Conservation (phyloP, 192 early-diverging fungal species). For the Umbelopsis isabellina region DNA sequence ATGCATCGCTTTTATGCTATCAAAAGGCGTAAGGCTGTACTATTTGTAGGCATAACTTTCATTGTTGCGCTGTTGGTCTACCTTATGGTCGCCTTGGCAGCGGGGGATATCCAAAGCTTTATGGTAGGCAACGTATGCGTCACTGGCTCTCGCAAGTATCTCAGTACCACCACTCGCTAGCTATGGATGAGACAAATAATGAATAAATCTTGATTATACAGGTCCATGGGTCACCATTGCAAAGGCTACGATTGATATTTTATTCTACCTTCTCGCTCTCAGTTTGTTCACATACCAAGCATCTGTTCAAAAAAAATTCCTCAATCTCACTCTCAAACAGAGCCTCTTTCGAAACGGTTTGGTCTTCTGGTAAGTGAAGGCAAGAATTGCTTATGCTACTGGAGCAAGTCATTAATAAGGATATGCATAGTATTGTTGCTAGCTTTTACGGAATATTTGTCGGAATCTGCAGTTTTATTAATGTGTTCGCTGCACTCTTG, state of each 20-base stretch:
- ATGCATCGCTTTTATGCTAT: slow-evolving; percentile 12
- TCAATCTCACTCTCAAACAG: neutral
- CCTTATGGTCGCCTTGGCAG: slow-evolving; percentile 1
- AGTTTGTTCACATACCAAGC: neutral
- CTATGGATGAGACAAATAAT: neutral
- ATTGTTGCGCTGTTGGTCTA: neutral
- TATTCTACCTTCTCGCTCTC: neutral
- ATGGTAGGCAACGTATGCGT: neutral
- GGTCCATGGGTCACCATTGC: neutral
- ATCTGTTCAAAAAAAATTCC: neutral
- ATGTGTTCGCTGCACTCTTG: neutral
- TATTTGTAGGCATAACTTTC: neutral
- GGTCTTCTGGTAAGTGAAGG: neutral
- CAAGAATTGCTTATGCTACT: too few relatives aligned
- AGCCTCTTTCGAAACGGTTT: neutral
- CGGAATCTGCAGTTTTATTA: neutral
- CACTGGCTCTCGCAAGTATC: slow-evolving; percentile 8
- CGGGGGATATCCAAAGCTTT: neutral
- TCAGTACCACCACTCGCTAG: neutral
- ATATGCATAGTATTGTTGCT: neutral
- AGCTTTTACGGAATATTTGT: neutral
- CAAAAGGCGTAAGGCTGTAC: neutral
- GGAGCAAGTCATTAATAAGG: too few relatives aligned
- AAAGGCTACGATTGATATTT: neutral
- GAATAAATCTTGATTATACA: neutral